These are phyloP conservation scores for Suillus discolor DNA, from an alignment of 768 basidiomycete species.

Conservation along the genomic window DNA sequence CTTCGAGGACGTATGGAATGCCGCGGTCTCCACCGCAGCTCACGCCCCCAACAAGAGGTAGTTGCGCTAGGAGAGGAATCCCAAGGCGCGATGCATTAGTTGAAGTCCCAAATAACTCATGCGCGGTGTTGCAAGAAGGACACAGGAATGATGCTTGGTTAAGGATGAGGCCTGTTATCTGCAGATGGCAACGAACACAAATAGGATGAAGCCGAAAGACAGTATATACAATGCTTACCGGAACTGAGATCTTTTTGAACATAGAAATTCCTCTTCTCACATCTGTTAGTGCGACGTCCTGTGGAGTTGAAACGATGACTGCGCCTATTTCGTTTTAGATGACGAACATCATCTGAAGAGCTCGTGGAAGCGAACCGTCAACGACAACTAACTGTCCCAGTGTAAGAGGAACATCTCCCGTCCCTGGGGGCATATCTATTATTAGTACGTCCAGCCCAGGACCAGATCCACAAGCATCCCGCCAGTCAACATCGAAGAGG, in stretches of 20 bases:
- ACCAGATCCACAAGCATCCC: slow-evolving; percentile 30
- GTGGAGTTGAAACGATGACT: slow-evolving; percentile 94
- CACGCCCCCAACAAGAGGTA: slow-evolving; percentile 78
- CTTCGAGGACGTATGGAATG: slow-evolving; percentile 47
- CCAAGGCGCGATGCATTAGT: slow-evolving; percentile 56
- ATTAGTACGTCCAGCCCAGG: slow-evolving; percentile 81
- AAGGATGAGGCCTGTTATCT: slow-evolving; percentile 87
- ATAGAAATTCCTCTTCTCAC: slow-evolving; percentile 91
- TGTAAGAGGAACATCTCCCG: slow-evolving; percentile 93
- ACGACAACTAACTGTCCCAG: slow-evolving; percentile 85
- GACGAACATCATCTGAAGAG: background rate
- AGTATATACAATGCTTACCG: slow-evolving; percentile 50
- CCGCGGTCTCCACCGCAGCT: slow-evolving; percentile 76
- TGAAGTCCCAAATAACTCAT: slow-evolving; percentile 73
- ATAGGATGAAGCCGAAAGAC: background rate
- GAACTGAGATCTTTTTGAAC: slow-evolving; percentile 87
- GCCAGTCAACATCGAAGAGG: slow-evolving; percentile 95
- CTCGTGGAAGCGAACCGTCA: slow-evolving; percentile 57
- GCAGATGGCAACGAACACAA: background rate
- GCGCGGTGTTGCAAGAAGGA: slow-evolving; percentile 64
- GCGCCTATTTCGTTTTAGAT: slow-evolving; percentile 56
- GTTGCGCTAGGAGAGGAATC: slow-evolving; percentile 71
- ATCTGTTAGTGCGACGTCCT: slow-evolving; percentile 90
- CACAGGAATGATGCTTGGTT: slow-evolving; percentile 89
- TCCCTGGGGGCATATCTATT: slow-evolving; percentile 96